Evolutionary conservation across 306 rosid genomes (phyloP).

Genomic region (Rubus idaeus): DNA sequence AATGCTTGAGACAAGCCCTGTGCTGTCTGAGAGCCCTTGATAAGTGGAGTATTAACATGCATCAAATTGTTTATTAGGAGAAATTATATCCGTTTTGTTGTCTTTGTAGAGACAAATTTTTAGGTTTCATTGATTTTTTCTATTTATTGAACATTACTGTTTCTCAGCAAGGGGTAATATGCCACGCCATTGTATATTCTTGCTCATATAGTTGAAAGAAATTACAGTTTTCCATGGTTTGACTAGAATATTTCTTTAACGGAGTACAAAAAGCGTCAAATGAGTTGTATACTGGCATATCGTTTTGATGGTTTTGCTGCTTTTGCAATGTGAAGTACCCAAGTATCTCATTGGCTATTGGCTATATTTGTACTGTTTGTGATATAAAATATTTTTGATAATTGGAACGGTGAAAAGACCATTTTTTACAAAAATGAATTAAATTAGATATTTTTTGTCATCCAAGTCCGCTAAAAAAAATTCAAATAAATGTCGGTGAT

Average conservation of each 20-base stretch:
- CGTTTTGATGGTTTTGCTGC: too few relatives aligned
- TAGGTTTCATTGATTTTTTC: slow-evolving; percentile 14
- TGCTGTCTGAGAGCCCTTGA: slow-evolving; percentile 44
- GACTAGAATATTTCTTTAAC: not conserved
- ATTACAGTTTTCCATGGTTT: not conserved
- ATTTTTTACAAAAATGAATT: too few relatives aligned
- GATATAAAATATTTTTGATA: too few relatives aligned
- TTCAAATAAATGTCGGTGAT: too few relatives aligned
- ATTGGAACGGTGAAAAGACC: too few relatives aligned
- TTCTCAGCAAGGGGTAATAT: slow-evolving; percentile 1
- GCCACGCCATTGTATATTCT: slow-evolving; percentile 24
- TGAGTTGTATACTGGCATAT: not conserved
- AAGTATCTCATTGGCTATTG: too few relatives aligned
- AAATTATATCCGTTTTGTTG: not conserved
- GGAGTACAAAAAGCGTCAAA: not conserved
- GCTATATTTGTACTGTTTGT: too few relatives aligned
- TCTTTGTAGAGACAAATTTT: slow-evolving; percentile 5
- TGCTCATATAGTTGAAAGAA: slow-evolving; percentile 5
- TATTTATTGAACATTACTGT: slow-evolving; percentile 6
- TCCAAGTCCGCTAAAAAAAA: too few relatives aligned
- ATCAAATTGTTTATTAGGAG: slow-evolving; percentile 16
- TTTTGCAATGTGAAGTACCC: too few relatives aligned
- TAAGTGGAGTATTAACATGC: slow-evolving; percentile 26
- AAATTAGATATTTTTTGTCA: too few relatives aligned
- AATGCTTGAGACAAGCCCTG: slow-evolving; percentile 40